These are phyloP conservation scores for Russula foetens DNA, from an alignment of 768 basidiomycete genomes.

Conservation along the genomic window DNA sequence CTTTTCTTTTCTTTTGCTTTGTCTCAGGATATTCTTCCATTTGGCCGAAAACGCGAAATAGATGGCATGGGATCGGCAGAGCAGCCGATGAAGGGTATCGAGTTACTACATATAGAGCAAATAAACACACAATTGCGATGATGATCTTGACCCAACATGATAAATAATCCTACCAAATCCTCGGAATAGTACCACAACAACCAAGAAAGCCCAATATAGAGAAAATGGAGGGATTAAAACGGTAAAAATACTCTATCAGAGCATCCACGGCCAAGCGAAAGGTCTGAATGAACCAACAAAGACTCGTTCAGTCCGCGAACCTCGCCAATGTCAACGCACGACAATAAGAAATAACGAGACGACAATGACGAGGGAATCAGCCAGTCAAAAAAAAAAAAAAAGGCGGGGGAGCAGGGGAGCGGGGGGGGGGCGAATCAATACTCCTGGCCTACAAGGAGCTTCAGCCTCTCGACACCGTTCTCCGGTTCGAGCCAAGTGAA, in stretches of 20 bases:
- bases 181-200: not conserved
- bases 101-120: not conserved
- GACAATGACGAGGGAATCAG: not conserved
- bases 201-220: not conserved
- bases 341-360: not conserved
- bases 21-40: too few species aligned
- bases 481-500: conserved; percentile 16
- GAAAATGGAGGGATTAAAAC: not conserved
- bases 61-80: not conserved
- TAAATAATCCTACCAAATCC: not conserved
- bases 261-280: not conserved
- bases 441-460: conserved; percentile 9
- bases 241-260: not conserved
- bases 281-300: not conserved
- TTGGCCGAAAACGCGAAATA: too few species aligned
- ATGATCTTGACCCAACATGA: too few species aligned
- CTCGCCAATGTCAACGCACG: not conserved
- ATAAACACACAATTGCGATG: too few species aligned
- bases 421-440: too few species aligned
- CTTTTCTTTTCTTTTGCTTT: too few species aligned
- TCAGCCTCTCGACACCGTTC: conserved; percentile 15
- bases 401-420: too few species aligned
- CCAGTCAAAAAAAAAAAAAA: not conserved
- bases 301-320: not conserved
- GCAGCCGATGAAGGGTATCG: not conserved